These are phyloP conservation scores for Penicillium bovifimosum DNA, from an alignment of 495 filamentous ascomycete species.

Conservation along the genomic window DNA sequence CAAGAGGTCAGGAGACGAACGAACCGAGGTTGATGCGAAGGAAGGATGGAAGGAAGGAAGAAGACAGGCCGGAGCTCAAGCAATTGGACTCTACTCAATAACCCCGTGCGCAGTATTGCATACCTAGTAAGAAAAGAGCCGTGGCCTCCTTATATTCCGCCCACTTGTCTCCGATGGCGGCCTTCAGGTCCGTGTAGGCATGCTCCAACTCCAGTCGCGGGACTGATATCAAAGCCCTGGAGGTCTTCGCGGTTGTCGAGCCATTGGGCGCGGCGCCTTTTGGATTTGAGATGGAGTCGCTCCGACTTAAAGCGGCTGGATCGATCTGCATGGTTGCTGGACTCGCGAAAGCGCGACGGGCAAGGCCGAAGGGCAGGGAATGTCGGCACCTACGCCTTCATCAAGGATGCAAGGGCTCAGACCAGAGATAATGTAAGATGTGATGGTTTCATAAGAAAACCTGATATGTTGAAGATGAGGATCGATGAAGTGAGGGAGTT, in stretches of 20 bases:
- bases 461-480: conserved; percentile 28
- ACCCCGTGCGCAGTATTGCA: conserved; percentile 24
- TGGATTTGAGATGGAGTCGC: conserved; percentile 53
- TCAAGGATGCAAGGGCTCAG: conserved; percentile 21
- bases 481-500: conserved; percentile 13
- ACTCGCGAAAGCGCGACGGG: conserved; percentile 39
- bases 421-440: conserved; percentile 1
- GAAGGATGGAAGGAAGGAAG: neutral
- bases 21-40: conserved; percentile 11
- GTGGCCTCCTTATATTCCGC: conserved; percentile 78
- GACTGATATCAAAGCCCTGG: conserved; percentile 58
- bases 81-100: neutral
- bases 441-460: conserved; percentile 11
- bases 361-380: conserved; percentile 39
- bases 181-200: conserved; percentile 80
- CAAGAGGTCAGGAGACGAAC: conserved; percentile 17
- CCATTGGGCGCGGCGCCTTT: conserved; percentile 57
- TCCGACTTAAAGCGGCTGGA: conserved; percentile 74
- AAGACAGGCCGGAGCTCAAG: neutral
- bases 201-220: conserved; percentile 89
- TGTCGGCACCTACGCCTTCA: conserved; percentile 39
- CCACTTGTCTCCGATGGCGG: conserved; percentile 80
- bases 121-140: conserved; percentile 76
- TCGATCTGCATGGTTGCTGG: conserved; percentile 71
- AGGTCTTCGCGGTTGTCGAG: conserved; percentile 48